Percentiles rank a stretch among this genome's conserved stretches.
These are phyloP conservation scores for Daldinia sp. DNA, from an alignment of 2,329 filamentous ascomycete genomes.

Conservation along the genomic window DNA sequence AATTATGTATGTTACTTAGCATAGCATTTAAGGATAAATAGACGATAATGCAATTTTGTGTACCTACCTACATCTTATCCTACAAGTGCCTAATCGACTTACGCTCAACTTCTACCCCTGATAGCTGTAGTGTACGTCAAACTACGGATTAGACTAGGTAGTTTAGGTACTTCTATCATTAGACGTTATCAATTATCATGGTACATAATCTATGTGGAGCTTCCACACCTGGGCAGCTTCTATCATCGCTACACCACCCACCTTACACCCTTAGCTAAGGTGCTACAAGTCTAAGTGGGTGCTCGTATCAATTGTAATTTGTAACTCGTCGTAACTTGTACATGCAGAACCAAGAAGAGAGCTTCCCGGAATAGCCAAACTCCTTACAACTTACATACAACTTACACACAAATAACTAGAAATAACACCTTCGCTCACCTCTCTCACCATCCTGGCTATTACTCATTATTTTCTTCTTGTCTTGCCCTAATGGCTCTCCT, in stretches of 20 bases:
- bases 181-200: slow-evolving; percentile 15
- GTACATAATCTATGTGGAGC: slow-evolving; percentile 1
- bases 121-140: no score
- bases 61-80: no score
- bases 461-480: slow-evolving; percentile 10
- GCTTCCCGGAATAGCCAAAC: slow-evolving; percentile 10
- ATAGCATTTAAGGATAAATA: not conserved
- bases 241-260: not conserved
- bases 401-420: not conserved
- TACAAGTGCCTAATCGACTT: not conserved
- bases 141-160: no score
- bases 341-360: not conserved
- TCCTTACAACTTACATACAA: slow-evolving; percentile 8
- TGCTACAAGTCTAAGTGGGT: slow-evolving; percentile 1
- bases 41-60: not conserved
- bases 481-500: slow-evolving; percentile 30
- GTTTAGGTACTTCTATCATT: not conserved
- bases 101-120: slow-evolving; percentile 27
- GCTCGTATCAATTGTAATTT: no score
- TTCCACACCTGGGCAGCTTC: not conserved
- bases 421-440: slow-evolving; percentile 1
- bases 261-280: not conserved
- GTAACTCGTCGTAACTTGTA: not conserved
- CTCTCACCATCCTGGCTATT: slow-evolving; percentile 11
- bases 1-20: not conserved